Evolutionary conservation across 1,284 basidiomycete species (phyloP).

Genomic region (Tetrapyrgos nigripes): DNA sequence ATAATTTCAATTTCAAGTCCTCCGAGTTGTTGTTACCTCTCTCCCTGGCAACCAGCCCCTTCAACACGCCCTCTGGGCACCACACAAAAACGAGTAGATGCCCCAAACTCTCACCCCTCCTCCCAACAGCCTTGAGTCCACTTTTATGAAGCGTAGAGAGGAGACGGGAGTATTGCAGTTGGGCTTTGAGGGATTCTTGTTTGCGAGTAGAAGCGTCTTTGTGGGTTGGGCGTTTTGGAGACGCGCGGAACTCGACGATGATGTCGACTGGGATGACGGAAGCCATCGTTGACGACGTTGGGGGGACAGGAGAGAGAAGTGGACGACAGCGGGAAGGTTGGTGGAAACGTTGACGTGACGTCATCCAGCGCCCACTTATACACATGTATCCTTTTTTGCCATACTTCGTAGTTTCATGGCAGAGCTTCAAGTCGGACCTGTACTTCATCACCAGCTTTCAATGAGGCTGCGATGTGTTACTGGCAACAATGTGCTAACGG

Average conservation of each 20-base stretch:
- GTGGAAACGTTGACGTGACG: too few relatives aligned
- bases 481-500: too few relatives aligned
- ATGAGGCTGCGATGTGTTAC: too few relatives aligned
- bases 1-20: constrained; percentile 52
- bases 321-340: too few relatives aligned
- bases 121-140: constrained; percentile 73
- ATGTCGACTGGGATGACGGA: constrained; percentile 56
- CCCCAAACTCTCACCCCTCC: constrained; percentile 75
- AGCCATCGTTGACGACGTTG: too few relatives aligned
- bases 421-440: too few relatives aligned
- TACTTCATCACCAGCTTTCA: too few relatives aligned
- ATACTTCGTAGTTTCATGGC: too few relatives aligned
- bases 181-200: too few relatives aligned
- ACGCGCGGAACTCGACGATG: constrained; percentile 71
- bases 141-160: constrained; percentile 65
- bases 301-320: constrained; percentile 22
- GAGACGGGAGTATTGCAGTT: constrained; percentile 71
- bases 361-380: too few relatives aligned
- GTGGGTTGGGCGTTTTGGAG: constrained; percentile 64
- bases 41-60: constrained; percentile 75
- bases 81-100: constrained; percentile 84
- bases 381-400: too few relatives aligned
- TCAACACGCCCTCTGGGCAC: constrained; percentile 69
- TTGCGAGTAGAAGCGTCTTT: constrained; percentile 64
- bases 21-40: constrained; percentile 57